Base-by-base conservation (phyloP, 768 basidiomycete species). In the Suillus variegatus region DNA sequence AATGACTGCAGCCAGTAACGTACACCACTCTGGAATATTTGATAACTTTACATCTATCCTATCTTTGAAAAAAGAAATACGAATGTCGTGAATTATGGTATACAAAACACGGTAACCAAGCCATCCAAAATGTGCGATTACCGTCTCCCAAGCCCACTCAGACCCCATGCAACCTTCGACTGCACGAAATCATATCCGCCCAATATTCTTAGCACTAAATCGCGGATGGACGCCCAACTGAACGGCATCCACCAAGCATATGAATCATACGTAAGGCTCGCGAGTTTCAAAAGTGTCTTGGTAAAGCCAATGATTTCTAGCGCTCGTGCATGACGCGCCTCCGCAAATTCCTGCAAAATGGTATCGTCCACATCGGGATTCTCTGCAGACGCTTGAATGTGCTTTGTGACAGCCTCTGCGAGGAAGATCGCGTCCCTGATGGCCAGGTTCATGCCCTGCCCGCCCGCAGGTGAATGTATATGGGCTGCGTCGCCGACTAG, bases 381-480 rank as follows among this genome's bases (percentile, higher is more conserved):
- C 20, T 44, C 69, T 8, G 64, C 20, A 3, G 65, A 14, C 22
- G 67, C 68, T 7, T 56, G 67, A 3, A 80, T 64, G 71, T 82
- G 82, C 25, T 76, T 72, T 18, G 73, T 70, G 55, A 86, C 71
- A 13, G 70, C 79, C 14, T 80, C 76, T 7, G 81, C 85, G 3
- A 86, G 78, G 54, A 76, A 75, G 28, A 85, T 71, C 13, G 81
- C 84, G 66, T 87, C 86, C 18, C 85, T 79, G 16, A 87, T 73
- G 6, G 84, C 84, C n/a, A 86, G 79, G 66, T 86, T 85, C 85
- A 87, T 84, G 18, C 86, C 86, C 62, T 85, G 85, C 1, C 86
- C 86, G 5, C 85, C 86, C 6, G 79, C 76, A 40, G 85, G 86
- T 0, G 85, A 82, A 63, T 85, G 86, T 58, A 85, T 81, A 70